Evolutionary conservation across 2,329 filamentous ascomycete genomes (phyloP).

Genomic region (Calonectria montana): DNA sequence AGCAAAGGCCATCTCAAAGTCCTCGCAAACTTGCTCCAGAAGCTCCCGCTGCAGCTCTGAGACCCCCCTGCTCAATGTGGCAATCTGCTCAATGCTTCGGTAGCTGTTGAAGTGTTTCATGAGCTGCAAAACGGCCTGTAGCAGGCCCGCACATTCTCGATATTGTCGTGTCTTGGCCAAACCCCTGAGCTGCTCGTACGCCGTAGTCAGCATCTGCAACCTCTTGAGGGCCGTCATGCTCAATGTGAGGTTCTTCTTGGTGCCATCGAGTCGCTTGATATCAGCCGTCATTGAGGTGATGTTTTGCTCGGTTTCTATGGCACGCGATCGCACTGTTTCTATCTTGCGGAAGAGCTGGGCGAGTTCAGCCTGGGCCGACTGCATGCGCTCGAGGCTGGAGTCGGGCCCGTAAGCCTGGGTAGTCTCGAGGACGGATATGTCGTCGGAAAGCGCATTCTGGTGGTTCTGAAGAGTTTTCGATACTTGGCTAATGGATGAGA

Average conservation of each 20-base stretch:
- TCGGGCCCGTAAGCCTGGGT: constrained; percentile 87
- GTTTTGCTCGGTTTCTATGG: constrained; percentile 91
- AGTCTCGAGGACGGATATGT: constrained; percentile 79
- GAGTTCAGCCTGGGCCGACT: constrained; percentile 89
- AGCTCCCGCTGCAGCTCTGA: constrained; percentile 93
- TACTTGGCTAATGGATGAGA: constrained; percentile 80
- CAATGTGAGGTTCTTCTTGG: constrained; percentile 94
- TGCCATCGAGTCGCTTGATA: constrained; percentile 96
- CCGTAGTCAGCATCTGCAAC: constrained; percentile 97
- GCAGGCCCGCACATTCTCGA: constrained; percentile 89
- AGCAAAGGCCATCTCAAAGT: constrained; percentile 95
- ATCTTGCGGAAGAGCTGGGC: constrained; percentile 93
- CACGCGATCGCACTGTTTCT: constrained; percentile 88
- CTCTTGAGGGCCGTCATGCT: constrained; percentile 98
- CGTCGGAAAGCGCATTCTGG: constrained; percentile 83
- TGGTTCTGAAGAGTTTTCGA: constrained; percentile 79
- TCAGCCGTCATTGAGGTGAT: constrained; percentile 99
- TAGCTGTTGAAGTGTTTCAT: constrained; percentile 99
- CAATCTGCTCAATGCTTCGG: constrained; percentile 97
- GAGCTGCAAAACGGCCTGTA: constrained; percentile 95
- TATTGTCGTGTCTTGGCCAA: constrained; percentile 91
- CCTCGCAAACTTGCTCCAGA: constrained; percentile 97
- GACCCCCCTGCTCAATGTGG: constrained; percentile 90
- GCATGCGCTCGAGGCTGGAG: constrained; percentile 90
- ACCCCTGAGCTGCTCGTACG: constrained; percentile 94